Evolutionary conservation across 2,329 filamentous ascomycete genomes (phyloP).

Genomic region (Lasiodiplodia gonubiensis): DNA sequence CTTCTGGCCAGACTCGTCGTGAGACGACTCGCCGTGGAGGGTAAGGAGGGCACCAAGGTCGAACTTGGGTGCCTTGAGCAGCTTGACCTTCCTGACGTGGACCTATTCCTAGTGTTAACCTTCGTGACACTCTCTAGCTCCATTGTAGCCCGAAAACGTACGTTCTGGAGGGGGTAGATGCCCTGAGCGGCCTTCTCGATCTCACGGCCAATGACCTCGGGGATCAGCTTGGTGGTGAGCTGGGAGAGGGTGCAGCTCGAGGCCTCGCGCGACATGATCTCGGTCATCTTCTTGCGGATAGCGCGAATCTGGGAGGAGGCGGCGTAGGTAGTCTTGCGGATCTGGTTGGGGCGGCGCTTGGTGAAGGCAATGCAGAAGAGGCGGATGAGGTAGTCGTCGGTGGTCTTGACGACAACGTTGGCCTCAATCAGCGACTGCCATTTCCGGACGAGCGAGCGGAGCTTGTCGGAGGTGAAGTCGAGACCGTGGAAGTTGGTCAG

Average conservation of each 20-base stretch:
- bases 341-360: constrained; percentile 98
- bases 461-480: constrained; percentile 99
- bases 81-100: constrained; percentile 99
- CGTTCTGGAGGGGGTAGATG: constrained; percentile 99
- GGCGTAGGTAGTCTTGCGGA: constrained; percentile 99
- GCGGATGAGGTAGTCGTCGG: constrained; percentile 98
- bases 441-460: constrained; percentile 98
- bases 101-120: constrained; percentile 64
- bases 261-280: constrained; percentile 98
- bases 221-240: constrained; percentile 98
- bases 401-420: constrained; percentile 99
- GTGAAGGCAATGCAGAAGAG: constrained; percentile 99
- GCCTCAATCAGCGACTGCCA: constrained; percentile 99
- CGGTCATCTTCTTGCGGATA: constrained; percentile 99
- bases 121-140: constrained; percentile 7
- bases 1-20: constrained; percentile 97
- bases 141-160: constrained; percentile 53
- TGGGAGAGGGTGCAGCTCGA: constrained; percentile 92
- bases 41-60: constrained; percentile 94
- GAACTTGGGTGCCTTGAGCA: constrained; percentile 98
- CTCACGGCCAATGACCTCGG: constrained; percentile 98
- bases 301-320: constrained; percentile 95
- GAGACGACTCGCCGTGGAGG: constrained; percentile 95
- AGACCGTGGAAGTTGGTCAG: constrained; percentile 99
- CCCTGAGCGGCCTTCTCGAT: constrained; percentile 99